Base-by-base conservation (phyloP, 352 stramenopile genomes). In the Phytophthora constricta region DNA sequence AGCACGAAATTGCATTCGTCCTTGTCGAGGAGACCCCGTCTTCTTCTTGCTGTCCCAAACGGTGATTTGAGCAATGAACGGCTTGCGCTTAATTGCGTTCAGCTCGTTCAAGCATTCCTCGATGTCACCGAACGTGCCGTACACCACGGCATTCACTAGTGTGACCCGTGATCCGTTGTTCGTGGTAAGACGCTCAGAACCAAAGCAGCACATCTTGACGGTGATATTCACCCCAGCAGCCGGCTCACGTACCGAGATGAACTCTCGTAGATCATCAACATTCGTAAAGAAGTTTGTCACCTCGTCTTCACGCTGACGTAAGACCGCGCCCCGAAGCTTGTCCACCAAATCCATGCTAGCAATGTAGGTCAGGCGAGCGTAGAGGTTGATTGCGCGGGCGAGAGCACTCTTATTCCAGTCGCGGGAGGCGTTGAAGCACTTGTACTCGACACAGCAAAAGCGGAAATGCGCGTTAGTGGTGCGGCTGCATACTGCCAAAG, bases 1-100 rank as follows among this genome's bases (percentile, higher is more conserved):
- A 11, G 31, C 7, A 11, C 31, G 31, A 11, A 37, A 37, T 37
- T 37, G 31, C 7, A 37, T 37, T 7, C 31, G 31, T 11, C 7
- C 13, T 11, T 7, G 7, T 37, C 13, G 7, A 7, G 48, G 48
- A 2, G 48, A 55, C 2, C 48, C 48, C 4, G 26, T 17, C 48
- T 55, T 55, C 34, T 58, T 49, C 31, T 58, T 58, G 1, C 19
- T 11, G 17, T 49, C 51, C 51, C 51, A 58, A 9, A 48, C 51
- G 20, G 51, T 41, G 2, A 58, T 16, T 13, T 59, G 37, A 23
- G 16, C 52, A 14, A 59, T 50, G 23, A 59, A 50, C 4, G 23
- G 37, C 23, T 50, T 59, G 7, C 23, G 34, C 19, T 59, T 59
- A 5, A 50, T 17, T 16, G 23, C 16, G 13, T 59, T 49, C 13